These are phyloP conservation scores for Abrus precatorius DNA, from an alignment of 306 rosid species.

Conservation along the genomic window DNA sequence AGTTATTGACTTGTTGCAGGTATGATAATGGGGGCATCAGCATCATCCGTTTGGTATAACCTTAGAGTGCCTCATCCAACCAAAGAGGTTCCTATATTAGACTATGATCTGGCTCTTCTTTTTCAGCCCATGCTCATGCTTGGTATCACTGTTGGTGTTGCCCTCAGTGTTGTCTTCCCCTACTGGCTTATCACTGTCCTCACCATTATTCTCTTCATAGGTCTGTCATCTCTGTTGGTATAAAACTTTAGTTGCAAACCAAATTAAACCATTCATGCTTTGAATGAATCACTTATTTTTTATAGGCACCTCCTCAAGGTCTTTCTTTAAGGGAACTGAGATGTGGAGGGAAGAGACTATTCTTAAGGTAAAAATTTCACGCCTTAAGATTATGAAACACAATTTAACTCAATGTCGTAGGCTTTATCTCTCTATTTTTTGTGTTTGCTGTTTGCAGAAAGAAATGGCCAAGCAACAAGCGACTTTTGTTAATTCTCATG, in stretches of 20 bases:
- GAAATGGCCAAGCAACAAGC: conserved; percentile 59
- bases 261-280: neutral
- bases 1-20: conserved; percentile 54
- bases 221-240: conserved; percentile 45
- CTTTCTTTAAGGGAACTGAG: conserved; percentile 73
- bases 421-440: neutral
- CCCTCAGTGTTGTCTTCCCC: conserved; percentile 92
- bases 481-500: conserved; percentile 63
- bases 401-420: too few species aligned
- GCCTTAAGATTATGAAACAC: neutral
- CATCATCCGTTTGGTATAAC: conserved; percentile 90
- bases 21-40: conserved; percentile 96
- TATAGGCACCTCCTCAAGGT: conserved; percentile 89
- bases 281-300: conserved; percentile 7
- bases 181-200: conserved; percentile 95
- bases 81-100: conserved; percentile 82
- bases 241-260: neutral
- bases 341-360: conserved; percentile 95
- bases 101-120: conserved; percentile 83
- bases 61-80: conserved; percentile 91
- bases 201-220: conserved; percentile 86
- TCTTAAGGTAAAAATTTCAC: conserved; percentile 54
- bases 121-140: conserved; percentile 98
- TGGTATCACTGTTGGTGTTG: conserved; percentile 88
- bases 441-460: conserved; percentile 58